A percentile compares a stretch with the other conserved stretches of the same genome.
Evolutionary conservation across 192 early-diverging fungal species (phyloP).

Genomic region (Obelidium mucronatum): DNA sequence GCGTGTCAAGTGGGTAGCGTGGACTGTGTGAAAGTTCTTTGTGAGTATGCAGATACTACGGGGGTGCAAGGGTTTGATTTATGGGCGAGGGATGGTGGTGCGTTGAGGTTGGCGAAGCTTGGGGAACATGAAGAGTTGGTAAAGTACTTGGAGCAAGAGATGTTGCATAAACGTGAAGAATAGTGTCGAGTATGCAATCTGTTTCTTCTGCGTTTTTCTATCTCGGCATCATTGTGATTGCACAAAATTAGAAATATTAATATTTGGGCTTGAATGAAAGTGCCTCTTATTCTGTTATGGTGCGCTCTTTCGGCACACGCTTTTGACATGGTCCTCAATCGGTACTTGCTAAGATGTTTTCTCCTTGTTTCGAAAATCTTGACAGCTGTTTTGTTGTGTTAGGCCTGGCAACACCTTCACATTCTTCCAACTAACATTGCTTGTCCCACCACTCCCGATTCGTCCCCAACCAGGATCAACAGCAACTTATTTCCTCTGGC

Average conservation of each 20-base stretch:
- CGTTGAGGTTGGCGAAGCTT: background rate
- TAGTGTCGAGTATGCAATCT: background rate
- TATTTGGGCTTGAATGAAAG: too few relatives aligned
- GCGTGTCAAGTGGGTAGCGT: background rate
- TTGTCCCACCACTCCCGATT: slow-evolving; percentile 16
- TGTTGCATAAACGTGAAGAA: background rate
- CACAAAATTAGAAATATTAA: too few relatives aligned
- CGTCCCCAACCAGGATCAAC: background rate
- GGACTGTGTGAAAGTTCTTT: background rate
- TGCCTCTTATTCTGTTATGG: too few relatives aligned
- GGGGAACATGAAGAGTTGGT: background rate
- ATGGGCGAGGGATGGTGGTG: background rate
- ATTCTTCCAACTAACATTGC: slow-evolving; percentile 3
- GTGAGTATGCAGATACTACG: too few relatives aligned
- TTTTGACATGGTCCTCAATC: slow-evolving; percentile 17
- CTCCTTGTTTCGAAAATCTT: background rate
- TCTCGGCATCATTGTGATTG: too few relatives aligned
- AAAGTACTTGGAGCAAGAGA: background rate
- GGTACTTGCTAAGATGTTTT: background rate
- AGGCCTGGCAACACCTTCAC: slow-evolving; percentile 17
- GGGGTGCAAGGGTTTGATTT: too few relatives aligned
- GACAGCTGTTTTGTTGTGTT: background rate
- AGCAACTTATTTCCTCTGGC: slow-evolving; percentile 26
- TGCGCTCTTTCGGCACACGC: background rate
- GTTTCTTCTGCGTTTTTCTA: too few relatives aligned